Base-by-base conservation (phyloP, 129 eudicot genomes). In the Flaveria bidentis region DNA sequence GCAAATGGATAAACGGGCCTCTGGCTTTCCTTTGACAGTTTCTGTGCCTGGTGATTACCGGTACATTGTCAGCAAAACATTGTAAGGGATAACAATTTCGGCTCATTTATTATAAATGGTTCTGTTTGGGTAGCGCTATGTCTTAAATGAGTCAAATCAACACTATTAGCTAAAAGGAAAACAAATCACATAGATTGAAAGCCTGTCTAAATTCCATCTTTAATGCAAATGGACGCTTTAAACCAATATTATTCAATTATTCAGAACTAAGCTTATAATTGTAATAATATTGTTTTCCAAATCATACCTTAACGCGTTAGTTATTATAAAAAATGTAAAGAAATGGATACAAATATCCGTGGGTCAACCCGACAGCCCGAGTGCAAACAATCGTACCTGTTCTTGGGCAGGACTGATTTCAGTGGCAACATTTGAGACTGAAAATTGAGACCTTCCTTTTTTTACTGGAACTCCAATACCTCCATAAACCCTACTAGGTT, bases 1-100 rank as follows among this genome's bases (percentile, higher is more conserved):
- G 98, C 91, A 88, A 90, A 93, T 15, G 97, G 98, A 69, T 90
- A 93, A 5, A 93, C 98, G 0, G 97, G 98, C 68, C 98, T 88
- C 66, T 90, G 98, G 82, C 67, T 86, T 82, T 93, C 96, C 75
- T 85, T 88, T n/a, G 93, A 86, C 20, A 90, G 84, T 83, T 86
- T 93, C 78, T 82, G 85, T 18, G 88, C 91, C 98, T 93, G 86
- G 58, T 55, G 50, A 76, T 64, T 13, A 72, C 13, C 39, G 50
- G 42, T 39, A 67, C 39, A 73, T 14, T 51, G 25, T 72, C 49
- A 50, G 76, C 67, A 69, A 46, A 78, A 67, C 22, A 12, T 42
- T 76, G 55, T 44, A 45, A 14, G 13, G 2, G 0, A 0, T 30
- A 5, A 4, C 46, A 63, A 2, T 63, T 61, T 63, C 46, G 13